These are phyloP conservation scores for Rehmannia glutinosa DNA, from an alignment of 257 asterid species.

Conservation along the genomic window DNA sequence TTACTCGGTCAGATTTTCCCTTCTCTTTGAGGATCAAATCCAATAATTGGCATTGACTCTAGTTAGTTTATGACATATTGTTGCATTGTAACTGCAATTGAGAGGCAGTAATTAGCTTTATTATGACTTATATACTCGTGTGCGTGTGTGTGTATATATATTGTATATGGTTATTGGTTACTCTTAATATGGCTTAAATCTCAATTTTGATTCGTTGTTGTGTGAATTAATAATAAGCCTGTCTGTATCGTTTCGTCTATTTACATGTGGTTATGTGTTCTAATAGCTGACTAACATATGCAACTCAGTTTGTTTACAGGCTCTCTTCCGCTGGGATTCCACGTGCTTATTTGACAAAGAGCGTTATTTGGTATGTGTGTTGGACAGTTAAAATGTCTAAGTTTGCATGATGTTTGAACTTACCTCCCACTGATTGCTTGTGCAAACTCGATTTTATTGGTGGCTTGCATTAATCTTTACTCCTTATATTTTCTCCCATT, in stretches of 20 bases:
- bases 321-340: background rate
- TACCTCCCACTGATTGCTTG: background rate
- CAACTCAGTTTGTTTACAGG: background rate
- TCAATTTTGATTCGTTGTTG: background rate
- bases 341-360: too few relatives aligned
- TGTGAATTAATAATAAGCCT: background rate
- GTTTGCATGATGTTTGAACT: background rate
- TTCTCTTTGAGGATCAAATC: background rate
- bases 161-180: too few relatives aligned
- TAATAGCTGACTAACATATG: background rate
- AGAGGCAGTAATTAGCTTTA: background rate
- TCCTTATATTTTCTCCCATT: background rate
- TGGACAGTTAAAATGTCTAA: background rate
- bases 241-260: too few relatives aligned
- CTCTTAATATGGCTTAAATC: too few relatives aligned
- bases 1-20: background rate
- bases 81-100: background rate
- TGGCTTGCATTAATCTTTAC: background rate
- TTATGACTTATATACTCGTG: background rate
- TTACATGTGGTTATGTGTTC: background rate
- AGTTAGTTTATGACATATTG: background rate
- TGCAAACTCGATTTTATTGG: background rate
- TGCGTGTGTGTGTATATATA: background rate
- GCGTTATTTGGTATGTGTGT: background rate
- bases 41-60: background rate